Conservation (phyloP, 2,329 filamentous ascomycete genomes). For the Myriosclerotinia curreyana region DNA sequence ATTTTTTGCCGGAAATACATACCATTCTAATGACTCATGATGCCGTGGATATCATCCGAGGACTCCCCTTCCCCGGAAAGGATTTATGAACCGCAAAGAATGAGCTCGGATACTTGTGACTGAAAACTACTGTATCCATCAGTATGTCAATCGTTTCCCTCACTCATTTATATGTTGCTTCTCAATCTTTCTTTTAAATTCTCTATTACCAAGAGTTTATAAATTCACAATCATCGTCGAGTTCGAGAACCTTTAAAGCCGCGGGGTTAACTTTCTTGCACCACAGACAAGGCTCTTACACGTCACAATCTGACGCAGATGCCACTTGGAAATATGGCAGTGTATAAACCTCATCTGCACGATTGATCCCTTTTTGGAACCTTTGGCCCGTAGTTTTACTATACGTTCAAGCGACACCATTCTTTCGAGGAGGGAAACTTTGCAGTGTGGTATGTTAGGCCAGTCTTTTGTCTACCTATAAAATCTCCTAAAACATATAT, state of each 20-base stretch:
- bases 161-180: neutral
- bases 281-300: no score
- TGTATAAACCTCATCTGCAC: fast-evolving
- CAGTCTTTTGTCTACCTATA: no score
- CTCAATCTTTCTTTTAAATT: no score
- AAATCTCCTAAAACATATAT: no score
- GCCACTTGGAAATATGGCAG: neutral
- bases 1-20: neutral
- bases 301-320: neutral
- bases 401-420: no score
- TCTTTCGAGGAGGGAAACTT: no score
- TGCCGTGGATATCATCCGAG: neutral
- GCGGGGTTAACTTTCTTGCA: no score
- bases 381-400: no score
- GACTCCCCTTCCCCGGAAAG: no score
- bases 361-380: no score
- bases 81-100: neutral
- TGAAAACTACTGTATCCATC: neutral
- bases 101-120: neutral
- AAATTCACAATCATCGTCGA: neutral
- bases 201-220: neutral
- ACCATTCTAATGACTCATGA: neutral
- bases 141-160: neutral
- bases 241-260: no score
- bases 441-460: no score